Conservation (phyloP, 306 rosid genomes). For the Acmispon strigosus region DNA sequence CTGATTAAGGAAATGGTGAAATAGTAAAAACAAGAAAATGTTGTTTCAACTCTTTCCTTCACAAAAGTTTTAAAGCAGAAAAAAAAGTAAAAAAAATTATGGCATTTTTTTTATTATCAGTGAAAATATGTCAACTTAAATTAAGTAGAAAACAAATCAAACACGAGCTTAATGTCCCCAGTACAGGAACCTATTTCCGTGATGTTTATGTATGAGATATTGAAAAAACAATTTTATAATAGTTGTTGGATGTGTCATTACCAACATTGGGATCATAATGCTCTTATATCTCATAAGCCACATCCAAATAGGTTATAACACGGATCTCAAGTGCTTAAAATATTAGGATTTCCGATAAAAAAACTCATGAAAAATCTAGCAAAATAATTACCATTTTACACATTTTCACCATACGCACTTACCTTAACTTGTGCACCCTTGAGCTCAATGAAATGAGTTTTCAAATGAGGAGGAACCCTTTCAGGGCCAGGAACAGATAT, state of each 20-base stretch:
- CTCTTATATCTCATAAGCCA: background rate
- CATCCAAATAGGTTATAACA: background rate
- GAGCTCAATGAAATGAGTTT: conserved; percentile 77
- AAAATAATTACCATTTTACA: background rate
- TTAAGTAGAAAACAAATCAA: background rate
- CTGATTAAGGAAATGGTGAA: background rate
- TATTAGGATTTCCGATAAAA: background rate
- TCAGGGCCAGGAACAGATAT: conserved; percentile 98
- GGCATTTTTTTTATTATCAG: background rate
- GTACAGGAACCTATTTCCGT: background rate
- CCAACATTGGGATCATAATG: background rate
- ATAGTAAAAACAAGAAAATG: background rate
- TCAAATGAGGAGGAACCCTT: conserved; percentile 75
- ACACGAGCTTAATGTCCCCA: background rate
- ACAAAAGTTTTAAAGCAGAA: background rate
- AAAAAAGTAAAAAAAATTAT: background rate
- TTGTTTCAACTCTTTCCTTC: background rate
- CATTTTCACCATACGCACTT: conserved; percentile 11
- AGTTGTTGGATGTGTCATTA: background rate
- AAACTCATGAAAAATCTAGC: background rate
- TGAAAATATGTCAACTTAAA: background rate
- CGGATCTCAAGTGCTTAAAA: background rate
- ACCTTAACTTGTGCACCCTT: conserved; percentile 99
- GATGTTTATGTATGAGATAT: background rate
- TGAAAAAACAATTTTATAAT: background rate